A percentile compares a stretch with the other conserved stretches of the same genome.
Conservation (phyloP, 2,329 filamentous ascomycete species). For the Stagonosporopsis vannaccii region DNA sequence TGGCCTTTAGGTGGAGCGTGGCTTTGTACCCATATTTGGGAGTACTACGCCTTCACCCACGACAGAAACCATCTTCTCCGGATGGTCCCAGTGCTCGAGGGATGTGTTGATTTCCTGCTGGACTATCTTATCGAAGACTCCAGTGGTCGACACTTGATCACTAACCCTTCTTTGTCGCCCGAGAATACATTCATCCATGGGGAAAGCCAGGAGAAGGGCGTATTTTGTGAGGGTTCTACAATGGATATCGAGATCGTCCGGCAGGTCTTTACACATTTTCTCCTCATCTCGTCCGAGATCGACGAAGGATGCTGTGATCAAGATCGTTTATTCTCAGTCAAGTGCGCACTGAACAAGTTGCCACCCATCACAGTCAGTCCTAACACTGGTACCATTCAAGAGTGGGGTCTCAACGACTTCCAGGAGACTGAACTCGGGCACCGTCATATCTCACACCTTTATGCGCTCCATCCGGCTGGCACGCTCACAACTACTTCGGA, state of each 20-base stretch:
- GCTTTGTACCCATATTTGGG: conserved; percentile 34
- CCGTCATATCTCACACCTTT: conserved; percentile 61
- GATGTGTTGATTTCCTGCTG: conserved; percentile 49
- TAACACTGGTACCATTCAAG: conserved; percentile 39
- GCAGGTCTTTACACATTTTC: conserved; percentile 49
- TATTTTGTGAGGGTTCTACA: conserved; percentile 41
- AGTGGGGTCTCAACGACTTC: conserved; percentile 42
- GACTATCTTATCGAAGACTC: conserved; percentile 49
- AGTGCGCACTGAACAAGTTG: conserved; percentile 17
- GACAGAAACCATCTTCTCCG: conserved; percentile 23
- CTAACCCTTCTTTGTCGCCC: conserved; percentile 50
- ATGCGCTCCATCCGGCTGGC: conserved; percentile 57
- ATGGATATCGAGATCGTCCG: conserved; percentile 58
- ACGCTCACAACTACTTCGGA: conserved; percentile 48
- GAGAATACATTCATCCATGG: conserved; percentile 45
- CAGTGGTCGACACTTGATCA: conserved; percentile 33
- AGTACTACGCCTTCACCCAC: conserved; percentile 33
- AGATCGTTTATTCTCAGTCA: conserved; percentile 1
- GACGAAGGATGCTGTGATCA: neutral
- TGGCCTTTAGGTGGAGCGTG: conserved; percentile 41
- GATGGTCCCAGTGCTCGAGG: conserved; percentile 42
- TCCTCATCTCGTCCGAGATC: conserved; percentile 16
- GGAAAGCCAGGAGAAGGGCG: conserved; percentile 35
- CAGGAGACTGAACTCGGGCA: conserved; percentile 57
- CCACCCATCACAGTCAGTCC: conserved; percentile 30